Percentiles rank a stretch among this genome's conserved stretches.
phyloP scores from a whole-genome alignment of 106 monocot genomes.

The Cymbidium sinense region DNA sequence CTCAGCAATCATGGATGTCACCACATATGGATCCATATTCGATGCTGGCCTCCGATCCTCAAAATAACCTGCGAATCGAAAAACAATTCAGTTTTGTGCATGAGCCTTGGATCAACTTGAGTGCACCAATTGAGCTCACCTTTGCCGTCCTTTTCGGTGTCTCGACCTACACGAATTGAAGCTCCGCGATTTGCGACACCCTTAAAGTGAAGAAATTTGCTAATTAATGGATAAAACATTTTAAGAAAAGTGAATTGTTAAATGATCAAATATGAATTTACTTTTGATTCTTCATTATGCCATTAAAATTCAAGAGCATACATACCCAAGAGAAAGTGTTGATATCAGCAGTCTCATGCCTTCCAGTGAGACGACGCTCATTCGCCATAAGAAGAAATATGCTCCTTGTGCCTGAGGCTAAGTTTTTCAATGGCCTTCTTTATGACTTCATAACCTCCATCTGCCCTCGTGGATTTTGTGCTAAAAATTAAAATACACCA shows the following conservation, averaged over 20 bases:
- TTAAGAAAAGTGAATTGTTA: not conserved
- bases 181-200: slow-evolving; percentile 29
- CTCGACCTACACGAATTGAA: slow-evolving; percentile 28
- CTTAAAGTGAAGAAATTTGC: not conserved
- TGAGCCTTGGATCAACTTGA: not conserved
- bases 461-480: slow-evolving; percentile 52
- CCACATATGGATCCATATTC: slow-evolving; percentile 20
- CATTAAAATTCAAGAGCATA: too few species aligned
- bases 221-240: not conserved
- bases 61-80: slow-evolving; percentile 10
- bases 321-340: slow-evolving; percentile 59
- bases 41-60: slow-evolving; percentile 21
- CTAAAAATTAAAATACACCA: slow-evolving; percentile 6
- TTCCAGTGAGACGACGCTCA: slow-evolving; percentile 46
- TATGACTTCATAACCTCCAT: slow-evolving; percentile 53
- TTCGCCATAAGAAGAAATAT: slow-evolving; percentile 66
- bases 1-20: slow-evolving; percentile 19
- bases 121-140: not conserved
- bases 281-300: too few species aligned
- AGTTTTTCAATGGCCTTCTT: slow-evolving; percentile 70
- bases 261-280: too few species aligned
- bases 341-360: slow-evolving; percentile 63
- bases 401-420: slow-evolving; percentile 51
- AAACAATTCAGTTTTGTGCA: not conserved
- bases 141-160: slow-evolving; percentile 23